phyloP scores from a whole-genome alignment of 2,329 filamentous ascomycete genomes.

The Fusarium ramigenum region DNA sequence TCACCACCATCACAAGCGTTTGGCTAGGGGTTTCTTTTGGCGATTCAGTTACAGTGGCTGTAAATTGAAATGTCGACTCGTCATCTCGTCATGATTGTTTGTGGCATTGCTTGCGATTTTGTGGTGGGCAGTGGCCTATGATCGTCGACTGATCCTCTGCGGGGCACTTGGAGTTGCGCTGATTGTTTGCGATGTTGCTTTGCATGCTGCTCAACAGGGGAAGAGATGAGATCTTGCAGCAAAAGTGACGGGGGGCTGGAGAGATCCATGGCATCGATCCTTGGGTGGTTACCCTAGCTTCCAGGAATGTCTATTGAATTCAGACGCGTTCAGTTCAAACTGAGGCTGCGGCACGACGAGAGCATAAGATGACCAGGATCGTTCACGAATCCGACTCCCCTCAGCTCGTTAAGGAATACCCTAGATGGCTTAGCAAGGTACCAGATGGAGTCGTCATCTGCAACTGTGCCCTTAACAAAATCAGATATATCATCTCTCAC shows the following conservation, averaged over 20 bases:
- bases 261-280: constrained; percentile 25
- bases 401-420: constrained; percentile 7
- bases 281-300: constrained; percentile 14
- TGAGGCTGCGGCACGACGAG: constrained; percentile 12
- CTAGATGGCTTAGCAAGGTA: background rate
- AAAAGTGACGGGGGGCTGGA: background rate
- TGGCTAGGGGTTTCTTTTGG: background rate
- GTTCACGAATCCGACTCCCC: constrained; percentile 4
- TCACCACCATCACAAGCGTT: constrained; percentile 11
- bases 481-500: constrained; percentile 32
- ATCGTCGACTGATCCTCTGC: constrained; percentile 32
- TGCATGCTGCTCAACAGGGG: constrained; percentile 17
- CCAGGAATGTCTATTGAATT: background rate
- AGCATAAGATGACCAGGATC: background rate
- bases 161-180: constrained; percentile 15
- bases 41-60: constrained; percentile 10
- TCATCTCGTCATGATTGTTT: constrained; percentile 23
- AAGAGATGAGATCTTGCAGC: constrained; percentile 33
- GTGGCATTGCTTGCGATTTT: constrained; percentile 28
- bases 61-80: constrained; percentile 6
- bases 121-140: constrained; percentile 8
- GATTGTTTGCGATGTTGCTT: background rate
- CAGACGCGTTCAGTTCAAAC: constrained; percentile 9
- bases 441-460: constrained; percentile 15
- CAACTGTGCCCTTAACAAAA: constrained; percentile 6